Percentiles rank a stretch among this genome's conserved stretches.
Evolutionary conservation across 352 stramenopile species (phyloP).

Genomic region (Phytophthora europaea): DNA sequence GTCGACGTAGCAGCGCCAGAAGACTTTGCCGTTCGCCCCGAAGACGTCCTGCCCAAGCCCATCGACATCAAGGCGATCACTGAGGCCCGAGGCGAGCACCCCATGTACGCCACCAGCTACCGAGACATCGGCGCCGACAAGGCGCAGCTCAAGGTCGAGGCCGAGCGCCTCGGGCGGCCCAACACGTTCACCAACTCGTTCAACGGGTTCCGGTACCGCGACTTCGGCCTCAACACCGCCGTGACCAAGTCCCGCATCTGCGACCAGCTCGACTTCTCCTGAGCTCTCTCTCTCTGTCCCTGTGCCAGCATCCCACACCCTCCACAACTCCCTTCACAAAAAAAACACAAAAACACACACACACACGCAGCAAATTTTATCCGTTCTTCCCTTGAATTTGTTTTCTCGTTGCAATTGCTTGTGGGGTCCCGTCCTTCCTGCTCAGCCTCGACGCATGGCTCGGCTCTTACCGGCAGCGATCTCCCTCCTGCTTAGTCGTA

Average conservation of each 20-base stretch:
- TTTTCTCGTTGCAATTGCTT: conserved; percentile 35
- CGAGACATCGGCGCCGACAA: conserved; percentile 84
- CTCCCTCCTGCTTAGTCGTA: conserved; percentile 69
- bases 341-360: conserved; percentile 13
- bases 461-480: not conserved
- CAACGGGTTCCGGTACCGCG: conserved; percentile 86
- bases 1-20: conserved; percentile 68
- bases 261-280: conserved; percentile 78
- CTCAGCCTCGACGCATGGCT: not conserved
- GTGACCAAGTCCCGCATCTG: conserved; percentile 86
- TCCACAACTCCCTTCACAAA: not conserved
- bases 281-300: not conserved
- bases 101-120: conserved; percentile 80
- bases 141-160: conserved; percentile 74
- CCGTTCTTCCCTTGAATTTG: conserved; percentile 31
- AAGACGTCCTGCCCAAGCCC: conserved; percentile 59
- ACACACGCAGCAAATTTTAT: conserved; percentile 26
- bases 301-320: not conserved
- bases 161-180: conserved; percentile 67
- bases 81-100: conserved; percentile 64
- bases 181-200: conserved; percentile 89
- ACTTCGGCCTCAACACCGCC: conserved; percentile 85
- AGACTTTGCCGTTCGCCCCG: conserved; percentile 57
- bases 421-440: conserved; percentile 7
- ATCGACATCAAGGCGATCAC: conserved; percentile 76